Evolutionary conservation across 352 stramenopile genomes (phyloP).

Genomic region (Blastocystis sp.): DNA sequence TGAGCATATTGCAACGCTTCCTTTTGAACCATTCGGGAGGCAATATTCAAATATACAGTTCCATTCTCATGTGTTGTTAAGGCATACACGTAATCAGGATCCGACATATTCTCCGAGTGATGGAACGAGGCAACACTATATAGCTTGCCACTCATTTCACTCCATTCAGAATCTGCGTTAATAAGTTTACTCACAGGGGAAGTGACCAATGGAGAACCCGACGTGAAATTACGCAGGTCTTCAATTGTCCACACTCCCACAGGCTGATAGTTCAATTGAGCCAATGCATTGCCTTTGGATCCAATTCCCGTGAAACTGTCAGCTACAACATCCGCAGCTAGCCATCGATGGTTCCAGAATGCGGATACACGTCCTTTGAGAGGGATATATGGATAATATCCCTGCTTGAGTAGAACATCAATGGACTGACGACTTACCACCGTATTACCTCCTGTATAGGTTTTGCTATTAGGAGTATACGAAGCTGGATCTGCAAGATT

Average conservation of each 20-base stretch:
- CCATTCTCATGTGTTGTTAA: constrained; percentile 57
- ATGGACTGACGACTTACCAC: constrained; percentile 55
- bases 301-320: constrained; percentile 65
- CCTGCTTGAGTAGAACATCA: constrained; percentile 65
- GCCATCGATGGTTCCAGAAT: constrained; percentile 80
- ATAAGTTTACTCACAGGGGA: neutral
- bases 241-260: constrained; percentile 72
- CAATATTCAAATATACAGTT: constrained; percentile 72
- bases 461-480: constrained; percentile 61
- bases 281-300: constrained; percentile 68
- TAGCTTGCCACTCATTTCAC: constrained; percentile 55
- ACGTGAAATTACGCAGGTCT: constrained; percentile 7
- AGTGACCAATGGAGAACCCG: neutral
- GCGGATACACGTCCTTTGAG: constrained; percentile 74
- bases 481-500: constrained; percentile 64
- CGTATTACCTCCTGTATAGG: constrained; percentile 65
- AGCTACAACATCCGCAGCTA: constrained; percentile 71
- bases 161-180: neutral
- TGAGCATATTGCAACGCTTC: constrained; percentile 76
- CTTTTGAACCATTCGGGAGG: constrained; percentile 77
- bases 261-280: constrained; percentile 72
- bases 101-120: neutral
- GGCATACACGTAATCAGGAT: constrained; percentile 62
- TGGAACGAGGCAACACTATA: constrained; percentile 37
- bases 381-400: constrained; percentile 79